Percentiles rank a stretch among this genome's conserved stretches.
Conservation (phyloP, 2,329 filamentous ascomycete genomes). For the Botrytis byssoidea region DNA sequence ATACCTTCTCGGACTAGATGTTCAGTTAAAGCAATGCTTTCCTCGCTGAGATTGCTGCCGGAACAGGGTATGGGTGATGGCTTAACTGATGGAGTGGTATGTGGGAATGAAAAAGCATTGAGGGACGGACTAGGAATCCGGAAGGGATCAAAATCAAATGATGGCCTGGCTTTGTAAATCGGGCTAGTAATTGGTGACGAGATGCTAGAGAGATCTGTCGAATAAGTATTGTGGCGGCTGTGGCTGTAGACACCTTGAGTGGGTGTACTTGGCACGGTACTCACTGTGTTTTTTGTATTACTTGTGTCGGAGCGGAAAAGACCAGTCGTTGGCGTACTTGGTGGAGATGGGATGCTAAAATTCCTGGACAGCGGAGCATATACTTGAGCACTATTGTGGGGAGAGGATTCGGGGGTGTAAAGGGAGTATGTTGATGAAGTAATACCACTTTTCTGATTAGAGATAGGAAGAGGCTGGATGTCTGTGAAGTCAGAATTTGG, state of each 20-base stretch:
- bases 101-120: background rate
- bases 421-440: background rate
- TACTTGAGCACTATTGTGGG: background rate
- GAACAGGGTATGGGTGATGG: background rate
- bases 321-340: background rate
- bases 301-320: background rate
- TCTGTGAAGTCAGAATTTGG: background rate
- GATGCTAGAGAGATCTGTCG: background rate
- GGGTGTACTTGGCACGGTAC: background rate
- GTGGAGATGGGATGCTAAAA: background rate
- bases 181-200: no score
- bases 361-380: background rate
- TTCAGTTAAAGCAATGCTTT: background rate
- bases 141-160: background rate
- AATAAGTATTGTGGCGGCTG: background rate
- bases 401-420: background rate
- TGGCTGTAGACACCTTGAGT: background rate
- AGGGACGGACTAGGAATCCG: background rate
- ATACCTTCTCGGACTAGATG: conserved; percentile 13
- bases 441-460: background rate
- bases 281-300: background rate
- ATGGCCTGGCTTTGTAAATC: background rate
- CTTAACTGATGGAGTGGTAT: background rate
- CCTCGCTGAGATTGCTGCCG: background rate
- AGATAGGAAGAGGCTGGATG: background rate